A percentile compares a stretch with the other conserved stretches of the same genome.
Conservation (phyloP, 305 asterid species). For the Fraxinus sp. region DNA sequence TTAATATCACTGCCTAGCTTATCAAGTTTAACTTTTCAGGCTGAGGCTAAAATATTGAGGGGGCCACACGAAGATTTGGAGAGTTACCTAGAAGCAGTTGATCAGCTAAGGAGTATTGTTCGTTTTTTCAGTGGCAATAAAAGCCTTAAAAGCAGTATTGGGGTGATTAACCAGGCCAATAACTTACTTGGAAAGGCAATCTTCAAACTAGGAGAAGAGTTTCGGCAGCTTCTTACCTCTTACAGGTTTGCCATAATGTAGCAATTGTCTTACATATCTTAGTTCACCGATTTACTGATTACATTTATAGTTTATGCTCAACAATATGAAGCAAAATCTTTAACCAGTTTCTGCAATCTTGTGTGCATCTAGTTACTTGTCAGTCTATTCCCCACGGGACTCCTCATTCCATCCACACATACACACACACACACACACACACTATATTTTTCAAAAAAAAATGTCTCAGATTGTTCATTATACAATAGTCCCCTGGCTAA, state of each 20-base stretch:
- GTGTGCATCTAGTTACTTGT: background rate
- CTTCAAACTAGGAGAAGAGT: conserved; percentile 81
- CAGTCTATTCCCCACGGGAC: background rate
- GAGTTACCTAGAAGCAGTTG: conserved; percentile 83
- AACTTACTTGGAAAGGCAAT: conserved; percentile 65
- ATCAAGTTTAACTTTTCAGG: conserved; percentile 47
- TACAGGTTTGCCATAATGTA: conserved; percentile 56
- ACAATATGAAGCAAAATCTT: background rate
- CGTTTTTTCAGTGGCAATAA: conserved; percentile 62
- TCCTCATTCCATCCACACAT: background rate
- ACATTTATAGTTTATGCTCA: background rate
- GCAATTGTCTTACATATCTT: background rate
- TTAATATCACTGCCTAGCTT: conserved; percentile 15
- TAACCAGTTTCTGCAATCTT: background rate
- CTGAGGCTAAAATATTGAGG: conserved; percentile 86
- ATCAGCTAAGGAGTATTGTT: conserved; percentile 65
- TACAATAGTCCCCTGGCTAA: background rate
- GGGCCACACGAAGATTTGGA: conserved; percentile 96
- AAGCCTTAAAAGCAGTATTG: conserved; percentile 55
- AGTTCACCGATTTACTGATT: background rate
- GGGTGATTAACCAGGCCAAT: conserved; percentile 65
- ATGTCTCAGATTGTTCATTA: background rate
- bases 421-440: background rate
- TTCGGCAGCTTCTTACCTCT: conserved; percentile 61
- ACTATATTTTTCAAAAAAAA: background rate